A percentile compares a stretch with the other conserved stretches of the same genome.
Evolutionary conservation across 345 rosid genomes (phyloP).

Genomic region (Salix dunnii): DNA sequence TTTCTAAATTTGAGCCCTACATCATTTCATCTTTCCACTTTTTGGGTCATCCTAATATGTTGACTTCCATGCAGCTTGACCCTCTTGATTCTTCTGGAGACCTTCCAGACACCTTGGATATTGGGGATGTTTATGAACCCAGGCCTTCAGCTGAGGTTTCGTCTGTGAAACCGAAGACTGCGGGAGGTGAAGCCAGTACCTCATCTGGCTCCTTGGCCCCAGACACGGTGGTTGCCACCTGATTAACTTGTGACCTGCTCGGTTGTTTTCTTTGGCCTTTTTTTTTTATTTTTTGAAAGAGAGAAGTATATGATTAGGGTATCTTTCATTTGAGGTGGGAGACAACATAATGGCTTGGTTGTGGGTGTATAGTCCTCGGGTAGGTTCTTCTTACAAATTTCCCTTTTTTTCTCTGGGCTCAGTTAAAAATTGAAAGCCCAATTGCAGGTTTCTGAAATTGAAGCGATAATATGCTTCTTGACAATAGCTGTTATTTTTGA

Average conservation of each 20-base stretch:
- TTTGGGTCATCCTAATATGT: neutral
- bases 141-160: constrained; percentile 30
- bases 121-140: constrained; percentile 69
- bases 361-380: constrained; percentile 33
- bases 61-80: constrained; percentile 43
- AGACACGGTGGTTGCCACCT: constrained; percentile 31
- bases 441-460: constrained; percentile 4
- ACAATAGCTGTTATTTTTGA: neutral
- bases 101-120: constrained; percentile 82
- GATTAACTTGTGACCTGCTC: constrained; percentile 16
- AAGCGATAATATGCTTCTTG: neutral
- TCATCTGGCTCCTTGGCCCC: constrained; percentile 37
- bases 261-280: constrained; percentile 8
- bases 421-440: constrained; percentile 16
- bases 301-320: constrained; percentile 30
- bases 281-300: constrained; percentile 18
- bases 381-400: constrained; percentile 26
- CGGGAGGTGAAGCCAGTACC: constrained; percentile 43
- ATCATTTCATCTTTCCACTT: neutral
- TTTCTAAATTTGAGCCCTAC: neutral
- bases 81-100: constrained; percentile 47
- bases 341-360: constrained; percentile 16
- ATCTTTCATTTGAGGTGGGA: constrained; percentile 19
- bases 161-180: constrained; percentile 50
- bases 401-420: constrained; percentile 9